These are phyloP conservation scores for Betula pendula DNA, from an alignment of 306 rosid genomes.

Conservation along the genomic window DNA sequence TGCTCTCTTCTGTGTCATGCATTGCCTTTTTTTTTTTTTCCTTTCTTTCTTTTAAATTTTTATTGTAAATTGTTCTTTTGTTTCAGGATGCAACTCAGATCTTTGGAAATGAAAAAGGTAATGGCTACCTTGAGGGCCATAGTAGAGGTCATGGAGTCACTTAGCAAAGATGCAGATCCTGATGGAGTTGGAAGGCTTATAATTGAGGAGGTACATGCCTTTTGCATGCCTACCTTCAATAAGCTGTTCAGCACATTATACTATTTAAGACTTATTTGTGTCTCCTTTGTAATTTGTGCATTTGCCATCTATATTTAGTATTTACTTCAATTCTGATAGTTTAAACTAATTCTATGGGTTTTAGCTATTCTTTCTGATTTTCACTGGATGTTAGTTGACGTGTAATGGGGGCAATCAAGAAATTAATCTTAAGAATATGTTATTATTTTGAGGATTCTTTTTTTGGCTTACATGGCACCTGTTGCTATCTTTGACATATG, in stretches of 20 bases:
- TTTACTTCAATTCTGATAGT: slow-evolving; percentile 1
- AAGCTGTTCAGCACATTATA: slow-evolving; percentile 3
- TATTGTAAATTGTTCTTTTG: slow-evolving; percentile 25
- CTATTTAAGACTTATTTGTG: slow-evolving; percentile 16
- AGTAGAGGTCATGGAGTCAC: slow-evolving; percentile 93
- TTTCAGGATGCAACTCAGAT: slow-evolving; percentile 52
- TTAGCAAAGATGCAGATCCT: slow-evolving; percentile 82
- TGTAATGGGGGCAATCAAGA: neutral
- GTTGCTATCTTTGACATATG: neutral
- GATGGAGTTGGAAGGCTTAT: slow-evolving; percentile 77
- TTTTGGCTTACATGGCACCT: slow-evolving; percentile 6
- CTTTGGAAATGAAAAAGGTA: slow-evolving; percentile 64
- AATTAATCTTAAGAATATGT: slow-evolving; percentile 5
- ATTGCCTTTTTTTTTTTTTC: neutral
- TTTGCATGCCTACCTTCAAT: slow-evolving; percentile 16
- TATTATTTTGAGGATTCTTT: slow-evolving; percentile 26
- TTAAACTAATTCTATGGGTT: neutral
- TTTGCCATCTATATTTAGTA: slow-evolving; percentile 13
- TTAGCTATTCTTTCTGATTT: slow-evolving; percentile 16
- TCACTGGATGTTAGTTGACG: slow-evolving; percentile 17
- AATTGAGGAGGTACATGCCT: slow-evolving; percentile 72
- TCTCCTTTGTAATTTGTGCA: slow-evolving; percentile 12
- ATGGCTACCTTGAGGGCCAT: slow-evolving; percentile 80
- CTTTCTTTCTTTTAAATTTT: neutral
- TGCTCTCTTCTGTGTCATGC: neutral